Conservation (phyloP, 2,329 filamentous ascomycete genomes). For the Xylariales sp. region DNA sequence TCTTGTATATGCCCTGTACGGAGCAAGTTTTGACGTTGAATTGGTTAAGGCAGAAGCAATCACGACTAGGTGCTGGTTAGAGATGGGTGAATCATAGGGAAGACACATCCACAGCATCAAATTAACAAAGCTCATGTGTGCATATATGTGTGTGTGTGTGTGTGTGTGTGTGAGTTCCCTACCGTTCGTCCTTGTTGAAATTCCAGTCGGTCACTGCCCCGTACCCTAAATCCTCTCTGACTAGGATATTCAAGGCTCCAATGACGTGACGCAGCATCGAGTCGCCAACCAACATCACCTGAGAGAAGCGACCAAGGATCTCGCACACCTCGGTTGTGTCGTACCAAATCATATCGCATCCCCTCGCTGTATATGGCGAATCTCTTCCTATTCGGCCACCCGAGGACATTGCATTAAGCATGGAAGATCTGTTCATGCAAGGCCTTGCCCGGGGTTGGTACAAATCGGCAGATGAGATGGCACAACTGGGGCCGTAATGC, state of each 20-base stretch:
- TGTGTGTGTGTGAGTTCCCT: conserved; percentile 7
- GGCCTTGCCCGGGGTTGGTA: conserved; percentile 27
- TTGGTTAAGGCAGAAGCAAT: conserved; percentile 44
- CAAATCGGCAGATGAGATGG: conserved; percentile 39
- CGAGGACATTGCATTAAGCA: conserved; percentile 35
- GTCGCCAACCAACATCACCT: conserved; percentile 41
- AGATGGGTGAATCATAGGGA: background rate
- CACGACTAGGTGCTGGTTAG: conserved; percentile 20
- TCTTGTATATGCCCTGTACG: conserved; percentile 43
- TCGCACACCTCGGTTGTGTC: conserved; percentile 39
- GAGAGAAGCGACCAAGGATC: conserved; percentile 39
- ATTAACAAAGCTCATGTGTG: no score
- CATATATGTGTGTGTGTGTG: no score
- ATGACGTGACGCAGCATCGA: conserved; percentile 45
- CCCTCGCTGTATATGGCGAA: conserved; percentile 37
- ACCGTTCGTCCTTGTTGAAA: conserved; percentile 37
- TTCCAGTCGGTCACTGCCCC: conserved; percentile 46
- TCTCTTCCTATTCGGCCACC: conserved; percentile 40
- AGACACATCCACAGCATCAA: no score
- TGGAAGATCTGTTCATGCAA: conserved; percentile 28
- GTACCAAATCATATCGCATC: conserved; percentile 44
- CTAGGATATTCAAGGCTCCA: conserved; percentile 39
- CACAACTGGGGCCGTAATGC: conserved; percentile 32
- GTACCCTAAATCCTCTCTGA: conserved; percentile 41
- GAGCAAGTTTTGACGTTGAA: conserved; percentile 45